Evolutionary conservation across 495 filamentous ascomycete genomes (phyloP).

Genomic region (Hyphodiscus hymeniophilus): DNA sequence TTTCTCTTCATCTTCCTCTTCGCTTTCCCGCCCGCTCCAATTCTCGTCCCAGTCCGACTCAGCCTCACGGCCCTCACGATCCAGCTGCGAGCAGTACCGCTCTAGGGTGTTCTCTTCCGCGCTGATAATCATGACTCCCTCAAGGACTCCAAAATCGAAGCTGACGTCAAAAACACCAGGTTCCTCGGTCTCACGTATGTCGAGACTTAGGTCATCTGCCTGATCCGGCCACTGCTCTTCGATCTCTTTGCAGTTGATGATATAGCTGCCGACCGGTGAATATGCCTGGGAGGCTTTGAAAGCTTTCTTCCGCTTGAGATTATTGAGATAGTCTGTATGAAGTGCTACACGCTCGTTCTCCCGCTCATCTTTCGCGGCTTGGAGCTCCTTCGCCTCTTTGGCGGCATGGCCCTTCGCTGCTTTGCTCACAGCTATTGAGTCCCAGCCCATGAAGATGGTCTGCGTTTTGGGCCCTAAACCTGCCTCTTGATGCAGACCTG

Average conservation of each 20-base stretch:
- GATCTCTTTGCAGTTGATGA: constrained; percentile 17
- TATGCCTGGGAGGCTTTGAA: neutral
- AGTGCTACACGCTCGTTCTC: constrained; percentile 8
- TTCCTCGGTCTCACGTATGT: constrained; percentile 8
- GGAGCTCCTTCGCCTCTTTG: constrained; percentile 10
- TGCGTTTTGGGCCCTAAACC: constrained; percentile 1
- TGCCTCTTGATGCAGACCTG: constrained; percentile 9
- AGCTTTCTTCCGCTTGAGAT: neutral
- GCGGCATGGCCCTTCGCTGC: constrained; percentile 1
- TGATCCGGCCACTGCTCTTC: constrained; percentile 11
- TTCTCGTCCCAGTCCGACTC: neutral
- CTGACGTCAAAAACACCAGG: constrained; percentile 11
- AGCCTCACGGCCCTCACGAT: constrained; percentile 3
- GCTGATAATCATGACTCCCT: constrained; percentile 19
- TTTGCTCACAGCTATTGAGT: constrained; percentile 3
- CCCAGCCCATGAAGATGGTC: constrained; percentile 17
- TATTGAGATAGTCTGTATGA: constrained; percentile 6
- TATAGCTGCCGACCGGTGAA: constrained; percentile 18
- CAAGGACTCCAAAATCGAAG: constrained; percentile 17
- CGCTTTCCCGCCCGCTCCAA: no score
- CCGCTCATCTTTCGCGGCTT: constrained; percentile 7
- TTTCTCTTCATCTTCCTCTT: constrained; percentile 3
- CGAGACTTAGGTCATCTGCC: constrained; percentile 12
- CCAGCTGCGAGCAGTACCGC: constrained; percentile 8
- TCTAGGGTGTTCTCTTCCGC: constrained; percentile 8